Conservation (phyloP, 73 alveolate genomes). For the Paramecium tetraurelia region DNA sequence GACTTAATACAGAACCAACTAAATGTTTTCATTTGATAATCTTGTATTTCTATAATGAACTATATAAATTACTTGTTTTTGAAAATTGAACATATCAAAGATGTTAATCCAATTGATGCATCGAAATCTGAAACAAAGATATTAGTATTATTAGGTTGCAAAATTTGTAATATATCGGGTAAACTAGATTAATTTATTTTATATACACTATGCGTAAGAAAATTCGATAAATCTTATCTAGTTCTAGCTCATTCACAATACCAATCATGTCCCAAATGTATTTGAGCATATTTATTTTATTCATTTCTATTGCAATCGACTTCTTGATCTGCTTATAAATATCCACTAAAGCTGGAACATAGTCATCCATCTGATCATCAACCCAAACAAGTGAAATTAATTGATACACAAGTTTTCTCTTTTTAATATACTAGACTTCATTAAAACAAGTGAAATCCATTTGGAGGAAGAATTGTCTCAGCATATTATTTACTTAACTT, state of each 20-base stretch:
- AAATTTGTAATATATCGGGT: not conserved
- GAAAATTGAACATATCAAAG: not conserved
- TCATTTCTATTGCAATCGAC: not conserved
- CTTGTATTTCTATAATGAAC: not conserved
- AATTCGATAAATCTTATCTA: not conserved
- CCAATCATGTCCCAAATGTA: constrained; percentile 50
- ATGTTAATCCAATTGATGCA: not conserved
- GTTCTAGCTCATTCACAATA: not conserved
- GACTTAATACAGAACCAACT: not conserved
- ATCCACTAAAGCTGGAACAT: constrained; percentile 27
- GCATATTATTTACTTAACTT: not conserved
- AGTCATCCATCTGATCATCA: constrained; percentile 34
- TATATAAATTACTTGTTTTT: not conserved
- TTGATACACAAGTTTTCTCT: not conserved
- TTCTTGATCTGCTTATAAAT: not conserved
- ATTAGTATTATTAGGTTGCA: not conserved
- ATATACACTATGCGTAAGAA: not conserved
- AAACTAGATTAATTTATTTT: not conserved
- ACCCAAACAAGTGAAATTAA: constrained; percentile 22
- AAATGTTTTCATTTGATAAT: constrained; percentile 28
- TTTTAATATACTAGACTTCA: not conserved
- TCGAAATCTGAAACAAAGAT: not conserved
- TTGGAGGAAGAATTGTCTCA: not conserved
- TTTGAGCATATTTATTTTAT: constrained; percentile 15
- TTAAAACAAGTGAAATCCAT: constrained; percentile 32